These are phyloP conservation scores for Dactylellina leptospora DNA, from an alignment of 2,329 filamentous ascomycete species.

Conservation along the genomic window DNA sequence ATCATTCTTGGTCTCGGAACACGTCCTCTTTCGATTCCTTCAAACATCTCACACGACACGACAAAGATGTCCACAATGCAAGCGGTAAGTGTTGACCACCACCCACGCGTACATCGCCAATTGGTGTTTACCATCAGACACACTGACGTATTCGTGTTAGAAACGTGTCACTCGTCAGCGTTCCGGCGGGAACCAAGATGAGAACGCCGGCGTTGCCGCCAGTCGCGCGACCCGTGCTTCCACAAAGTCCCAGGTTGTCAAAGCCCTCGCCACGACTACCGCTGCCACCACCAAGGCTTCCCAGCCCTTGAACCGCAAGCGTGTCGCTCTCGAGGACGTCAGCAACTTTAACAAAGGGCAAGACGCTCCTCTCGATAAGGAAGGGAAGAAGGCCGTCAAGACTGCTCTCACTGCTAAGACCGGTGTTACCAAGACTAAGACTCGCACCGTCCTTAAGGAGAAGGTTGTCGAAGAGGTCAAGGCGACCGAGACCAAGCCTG, in stretches of 20 bases:
- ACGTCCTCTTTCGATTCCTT: conserved; percentile 1
- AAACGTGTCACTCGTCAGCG: conserved; percentile 52
- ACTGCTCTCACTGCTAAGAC: conserved; percentile 77
- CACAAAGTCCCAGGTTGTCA: conserved; percentile 33
- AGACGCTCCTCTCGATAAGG: conserved; percentile 69
- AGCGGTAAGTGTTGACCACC: conserved; percentile 37
- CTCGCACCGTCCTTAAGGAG: conserved; percentile 66
- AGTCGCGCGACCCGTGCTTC: conserved; percentile 51
- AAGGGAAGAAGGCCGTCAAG: conserved; percentile 71
- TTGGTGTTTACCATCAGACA: background rate
- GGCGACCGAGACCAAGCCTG: conserved; percentile 69
- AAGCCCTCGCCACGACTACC: conserved; percentile 21
- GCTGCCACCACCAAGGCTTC: conserved; percentile 66
- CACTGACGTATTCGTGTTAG: conserved; percentile 15
- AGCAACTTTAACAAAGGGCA: conserved; percentile 91
- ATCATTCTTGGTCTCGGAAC: conserved; percentile 47
- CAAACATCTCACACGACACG: background rate
- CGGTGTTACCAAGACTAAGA: conserved; percentile 63
- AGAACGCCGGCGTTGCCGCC: conserved; percentile 48
- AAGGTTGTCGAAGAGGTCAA: conserved; percentile 70
- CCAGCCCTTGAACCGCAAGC: conserved; percentile 71
- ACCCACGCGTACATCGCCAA: background rate
- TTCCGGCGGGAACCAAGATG: conserved; percentile 44
- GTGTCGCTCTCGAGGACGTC: conserved; percentile 87
- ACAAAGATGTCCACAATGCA: conserved; percentile 38